Conservation (phyloP, 163 green algal species). For the Smithsoniella earleae region DNA sequence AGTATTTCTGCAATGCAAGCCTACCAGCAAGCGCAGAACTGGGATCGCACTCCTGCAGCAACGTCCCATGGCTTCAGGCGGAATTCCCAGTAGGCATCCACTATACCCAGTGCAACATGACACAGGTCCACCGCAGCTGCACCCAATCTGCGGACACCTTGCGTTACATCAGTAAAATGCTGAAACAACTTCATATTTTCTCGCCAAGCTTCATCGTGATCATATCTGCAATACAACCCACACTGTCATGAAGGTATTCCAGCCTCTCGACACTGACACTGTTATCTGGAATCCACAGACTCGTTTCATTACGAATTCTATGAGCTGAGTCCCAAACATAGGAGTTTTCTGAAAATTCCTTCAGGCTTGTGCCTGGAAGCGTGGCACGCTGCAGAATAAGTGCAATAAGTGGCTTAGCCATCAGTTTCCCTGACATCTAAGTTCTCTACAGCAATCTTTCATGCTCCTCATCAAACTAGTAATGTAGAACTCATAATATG, state of each 20-base stretch:
- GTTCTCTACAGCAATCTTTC: too few species aligned
- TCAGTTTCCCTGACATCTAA: too few species aligned
- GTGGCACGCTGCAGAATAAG: too few species aligned
- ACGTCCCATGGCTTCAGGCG: conserved; percentile 69
- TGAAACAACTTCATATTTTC: conserved; percentile 63
- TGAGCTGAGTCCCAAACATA: background rate
- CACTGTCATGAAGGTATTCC: background rate
- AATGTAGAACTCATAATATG: too few species aligned
- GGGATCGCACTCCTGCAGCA: conserved; percentile 38
- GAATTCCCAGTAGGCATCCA: conserved; percentile 53
- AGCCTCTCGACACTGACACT: conserved; percentile 76
- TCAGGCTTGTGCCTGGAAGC: too few species aligned
- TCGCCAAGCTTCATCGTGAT: conserved; percentile 56
- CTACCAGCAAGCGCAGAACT: background rate
- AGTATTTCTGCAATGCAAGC: too few species aligned
- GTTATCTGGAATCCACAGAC: conserved; percentile 50
- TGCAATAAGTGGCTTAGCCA: too few species aligned
- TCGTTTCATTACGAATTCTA: conserved; percentile 32
- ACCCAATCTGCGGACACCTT: conserved; percentile 70
- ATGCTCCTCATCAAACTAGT: too few species aligned
- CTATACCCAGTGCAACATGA: conserved; percentile 68
- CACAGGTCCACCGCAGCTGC: conserved; percentile 84
- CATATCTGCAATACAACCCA: conserved; percentile 43
- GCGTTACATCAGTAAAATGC: conserved; percentile 57
- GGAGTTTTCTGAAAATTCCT: too few species aligned